A percentile compares a stretch with the other conserved stretches of the same genome.
These are phyloP conservation scores for Penicillium parvum DNA, from an alignment of 495 filamentous ascomycete genomes.

Conservation along the genomic window DNA sequence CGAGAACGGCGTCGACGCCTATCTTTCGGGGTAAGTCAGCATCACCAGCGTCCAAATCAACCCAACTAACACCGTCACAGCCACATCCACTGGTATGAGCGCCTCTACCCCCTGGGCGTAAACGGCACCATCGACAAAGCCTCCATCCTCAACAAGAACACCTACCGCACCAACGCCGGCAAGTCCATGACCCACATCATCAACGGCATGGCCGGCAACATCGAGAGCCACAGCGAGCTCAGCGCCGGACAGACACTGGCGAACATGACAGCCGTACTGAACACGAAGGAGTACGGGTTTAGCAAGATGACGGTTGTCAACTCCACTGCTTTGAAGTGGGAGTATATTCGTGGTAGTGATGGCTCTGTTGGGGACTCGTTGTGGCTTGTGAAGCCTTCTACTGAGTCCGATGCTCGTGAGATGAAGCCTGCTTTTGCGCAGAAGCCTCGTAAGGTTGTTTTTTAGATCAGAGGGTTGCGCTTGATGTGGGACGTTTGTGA, in stretches of 20 bases:
- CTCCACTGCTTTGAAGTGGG: conserved; percentile 38
- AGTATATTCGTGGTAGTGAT: conserved; percentile 43
- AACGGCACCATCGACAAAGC: conserved; percentile 36
- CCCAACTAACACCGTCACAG: conserved; percentile 13
- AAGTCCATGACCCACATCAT: conserved; percentile 47
- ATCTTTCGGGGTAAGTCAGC: conserved; percentile 39
- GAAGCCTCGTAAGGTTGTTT: not conserved
- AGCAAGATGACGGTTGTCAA: conserved; percentile 45
- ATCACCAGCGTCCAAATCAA: not conserved
- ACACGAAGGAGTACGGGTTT: conserved; percentile 45
- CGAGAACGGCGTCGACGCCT: conserved; percentile 54
- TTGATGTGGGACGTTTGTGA: too few species aligned
- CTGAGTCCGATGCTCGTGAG: not conserved
- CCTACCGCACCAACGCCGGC: conserved; percentile 38
- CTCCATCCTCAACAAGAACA: conserved; percentile 36
- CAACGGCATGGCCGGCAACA: conserved; percentile 44
- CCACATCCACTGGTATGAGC: conserved; percentile 56
- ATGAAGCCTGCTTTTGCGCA: not conserved
- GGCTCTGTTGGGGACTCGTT: conserved; percentile 41
- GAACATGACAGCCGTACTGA: conserved; percentile 46
- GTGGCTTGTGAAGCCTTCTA: conserved; percentile 14
- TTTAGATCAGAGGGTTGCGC: too few species aligned
- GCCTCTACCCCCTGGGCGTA: conserved; percentile 34
- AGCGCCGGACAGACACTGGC: conserved; percentile 24
- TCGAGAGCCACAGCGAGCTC: conserved; percentile 41